Percentiles rank a stretch among this genome's conserved stretches.
Conservation (phyloP, 768 basidiomycete species). For the Gloeostereum incarnatum region DNA sequence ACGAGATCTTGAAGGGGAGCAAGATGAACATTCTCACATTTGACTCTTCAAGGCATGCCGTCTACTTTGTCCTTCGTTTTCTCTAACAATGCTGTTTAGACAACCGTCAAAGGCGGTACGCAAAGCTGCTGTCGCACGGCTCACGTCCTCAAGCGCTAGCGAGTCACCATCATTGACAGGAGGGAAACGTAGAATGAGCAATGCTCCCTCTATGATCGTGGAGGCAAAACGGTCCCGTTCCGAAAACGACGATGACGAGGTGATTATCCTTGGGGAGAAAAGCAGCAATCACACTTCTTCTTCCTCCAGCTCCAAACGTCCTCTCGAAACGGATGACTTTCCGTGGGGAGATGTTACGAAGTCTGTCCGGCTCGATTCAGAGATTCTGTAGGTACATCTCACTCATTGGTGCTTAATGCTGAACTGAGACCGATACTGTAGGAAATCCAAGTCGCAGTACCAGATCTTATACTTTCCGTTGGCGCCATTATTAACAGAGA, state of each 20-base stretch:
- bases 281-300: neutral
- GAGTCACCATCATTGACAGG: too few relatives aligned
- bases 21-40: conserved; percentile 60
- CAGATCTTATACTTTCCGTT: conserved; percentile 83
- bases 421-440: conserved; percentile 11
- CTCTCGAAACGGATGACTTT: conserved; percentile 11
- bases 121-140: conserved; percentile 5
- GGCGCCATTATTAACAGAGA: conserved; percentile 45
- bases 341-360: conserved; percentile 27
- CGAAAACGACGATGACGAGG: too few relatives aligned
- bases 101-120: conserved; percentile 14
- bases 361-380: conserved; percentile 37
- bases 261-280: too few relatives aligned
- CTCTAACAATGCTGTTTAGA: conserved; percentile 10
- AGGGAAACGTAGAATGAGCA: too few relatives aligned
- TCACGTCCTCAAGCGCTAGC: neutral
- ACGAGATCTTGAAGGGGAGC: conserved; percentile 55
- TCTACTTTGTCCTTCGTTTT: neutral
- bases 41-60: conserved; percentile 58
- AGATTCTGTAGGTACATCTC: conserved; percentile 14
- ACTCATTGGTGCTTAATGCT: conserved; percentile 10
- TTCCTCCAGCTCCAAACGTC: neutral
- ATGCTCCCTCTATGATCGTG: too few relatives aligned
- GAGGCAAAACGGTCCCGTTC: too few relatives aligned
- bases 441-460: conserved; percentile 51